Evolutionary conservation across 768 basidiomycete species (phyloP).

Genomic region (Lyophyllum shimeji): DNA sequence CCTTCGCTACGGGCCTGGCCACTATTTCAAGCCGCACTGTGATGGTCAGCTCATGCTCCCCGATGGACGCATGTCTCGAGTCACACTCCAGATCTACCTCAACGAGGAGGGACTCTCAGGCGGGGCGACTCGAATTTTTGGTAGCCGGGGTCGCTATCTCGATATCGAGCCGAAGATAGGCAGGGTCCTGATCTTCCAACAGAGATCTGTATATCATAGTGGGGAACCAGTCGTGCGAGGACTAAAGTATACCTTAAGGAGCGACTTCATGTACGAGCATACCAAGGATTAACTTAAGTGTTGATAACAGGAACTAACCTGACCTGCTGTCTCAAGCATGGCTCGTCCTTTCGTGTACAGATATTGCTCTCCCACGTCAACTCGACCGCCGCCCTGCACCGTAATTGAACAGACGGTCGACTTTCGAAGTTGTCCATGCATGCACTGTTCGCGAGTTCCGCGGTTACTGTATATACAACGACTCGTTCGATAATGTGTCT

Average conservation of each 20-base stretch:
- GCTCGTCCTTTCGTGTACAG: too few relatives aligned
- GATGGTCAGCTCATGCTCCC: slow-evolving; percentile 36
- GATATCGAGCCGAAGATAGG: slow-evolving; percentile 45
- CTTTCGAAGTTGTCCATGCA: too few relatives aligned
- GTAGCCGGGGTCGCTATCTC: slow-evolving; percentile 26
- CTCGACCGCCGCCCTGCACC: too few relatives aligned
- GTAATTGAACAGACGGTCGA: too few relatives aligned
- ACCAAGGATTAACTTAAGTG: neutral
- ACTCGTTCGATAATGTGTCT: too few relatives aligned
- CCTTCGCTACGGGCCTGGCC: slow-evolving; percentile 41
- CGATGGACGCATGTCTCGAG: slow-evolving; percentile 36
- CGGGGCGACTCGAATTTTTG: slow-evolving; percentile 41
- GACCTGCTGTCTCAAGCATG: too few relatives aligned
- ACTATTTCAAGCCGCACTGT: slow-evolving; percentile 41
- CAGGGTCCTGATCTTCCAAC: slow-evolving; percentile 45
- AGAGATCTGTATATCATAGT: slow-evolving; percentile 38
- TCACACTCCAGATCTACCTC: slow-evolving; percentile 46
- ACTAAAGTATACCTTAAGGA: slow-evolving; percentile 40
- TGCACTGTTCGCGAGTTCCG: too few relatives aligned
- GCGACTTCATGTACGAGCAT: slow-evolving; percentile 38
- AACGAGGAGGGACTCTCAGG: slow-evolving; percentile 36
- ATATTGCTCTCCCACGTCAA: too few relatives aligned
- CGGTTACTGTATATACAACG: too few relatives aligned
- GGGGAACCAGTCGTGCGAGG: slow-evolving; percentile 41
- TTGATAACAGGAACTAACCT: neutral